Base-by-base conservation (phyloP, 2,329 filamentous ascomycete genomes). In the Fusarium globosum region DNA sequence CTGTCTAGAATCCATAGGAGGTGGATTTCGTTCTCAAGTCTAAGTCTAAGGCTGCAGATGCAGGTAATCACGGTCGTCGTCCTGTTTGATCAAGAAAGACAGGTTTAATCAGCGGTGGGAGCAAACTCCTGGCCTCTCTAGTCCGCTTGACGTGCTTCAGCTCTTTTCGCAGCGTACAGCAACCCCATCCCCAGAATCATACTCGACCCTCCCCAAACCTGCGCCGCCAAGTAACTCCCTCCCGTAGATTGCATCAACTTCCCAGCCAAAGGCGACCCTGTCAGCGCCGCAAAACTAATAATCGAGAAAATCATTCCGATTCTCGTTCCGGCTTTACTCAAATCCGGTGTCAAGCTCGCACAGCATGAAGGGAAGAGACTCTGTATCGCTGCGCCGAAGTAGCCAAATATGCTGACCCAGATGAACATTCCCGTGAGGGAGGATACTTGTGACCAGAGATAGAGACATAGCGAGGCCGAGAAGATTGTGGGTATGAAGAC, bases 401-500 rank as follows among this genome's bases (percentile, higher is more conserved):
- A 84, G 3, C 93, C 93, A 76, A 92, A 93, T 63, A 91, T 84
- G 1, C 86, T 82, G 0, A 88, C 83, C 86, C 92, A 94, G 2
- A 83, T 85, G 76, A 92, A 93, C 28, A 75, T 75, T 2, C 73
- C 79, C 0, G 76, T 59, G 1, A 81, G 70, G 10, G 70, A 75
- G 9, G 72, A 61, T 1, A 92, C 87, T 0, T 85, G 86, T 0
- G 86, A 84, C 90, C 90, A 92, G 30, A 83, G 85, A 35, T 79
- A 82, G 38, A 90, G 80, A 55, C 77, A 79, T 20, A 90, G 77
- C 0, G 88, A 80, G 0, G 85, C 83, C 0, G 85, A 83, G 4
- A 87, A 69, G 20, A 89, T 81, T 2, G 84, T 84, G 0, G 88
- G 85, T 20, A 89, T 85, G 23, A 90, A 85, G 1, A 85, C 84